Base-by-base conservation (phyloP, 2,329 filamentous ascomycete species). In the Xylariales sp. region DNA sequence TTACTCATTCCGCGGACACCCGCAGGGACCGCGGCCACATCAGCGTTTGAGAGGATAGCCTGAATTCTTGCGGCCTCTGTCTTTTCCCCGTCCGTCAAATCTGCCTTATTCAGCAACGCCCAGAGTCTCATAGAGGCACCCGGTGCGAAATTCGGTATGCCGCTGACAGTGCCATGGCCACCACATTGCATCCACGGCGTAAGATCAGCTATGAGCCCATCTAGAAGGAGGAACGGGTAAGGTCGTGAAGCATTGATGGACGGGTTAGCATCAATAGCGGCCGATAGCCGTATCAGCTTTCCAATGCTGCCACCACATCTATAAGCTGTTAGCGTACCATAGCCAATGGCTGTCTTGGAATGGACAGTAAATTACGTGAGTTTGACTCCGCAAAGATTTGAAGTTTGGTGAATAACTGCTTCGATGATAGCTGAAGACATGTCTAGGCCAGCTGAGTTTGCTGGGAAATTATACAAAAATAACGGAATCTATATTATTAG, bases 111-210 rank as follows among this genome's bases (percentile, higher is more conserved):
- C n/a, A n/a, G n/a, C n/a, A 25, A n/a, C 8, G 23, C 23, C 23
- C 23, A n/a, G 23, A 25, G 23, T 25, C 23, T 25, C 23, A 25
- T 25, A 8, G 23, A 25, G 23, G n/a, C 23, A n/a, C 8, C 23
- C 8, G 23, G 23, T 8, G 8, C 23, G n/a, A n/a, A 25, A 25
- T 25, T 25, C n/a, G 23, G 23, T 25, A 25, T 25, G 23, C 23
- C 23, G 23, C 23, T 25, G 23, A 25, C 23, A 8, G 23, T 25
- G 49, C 50, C 49, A 40, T 52, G 50, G 8, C 50, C 50, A 20
- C 45, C 49, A 37, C 45, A 49, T 41, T 49, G 38, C 45, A 49
- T 44, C 50, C 50, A 52, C 6, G 50, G 50, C 6, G 47, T 50
- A 13, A 52, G 35, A 35, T 52, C 50, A 4, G 49, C 50, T 34